A percentile compares a stretch with the other conserved stretches of the same genome.
These are phyloP conservation scores for Sanguinoderma infundibulare DNA, from an alignment of 1,284 basidiomycete species.

Conservation along the genomic window DNA sequence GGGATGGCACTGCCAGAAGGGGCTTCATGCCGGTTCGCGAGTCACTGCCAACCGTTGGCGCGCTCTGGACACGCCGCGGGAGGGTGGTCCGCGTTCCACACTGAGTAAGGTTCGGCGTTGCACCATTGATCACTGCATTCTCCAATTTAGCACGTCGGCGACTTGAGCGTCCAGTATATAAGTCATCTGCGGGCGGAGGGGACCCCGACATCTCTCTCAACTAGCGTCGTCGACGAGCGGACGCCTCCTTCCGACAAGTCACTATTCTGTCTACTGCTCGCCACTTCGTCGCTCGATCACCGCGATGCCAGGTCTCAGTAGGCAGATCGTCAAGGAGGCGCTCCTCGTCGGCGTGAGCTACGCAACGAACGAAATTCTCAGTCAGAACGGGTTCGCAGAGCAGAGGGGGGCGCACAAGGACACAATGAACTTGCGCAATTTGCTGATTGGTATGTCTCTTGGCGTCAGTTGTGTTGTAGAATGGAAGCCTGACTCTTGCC, in stretches of 20 bases:
- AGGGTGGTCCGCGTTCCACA: neutral
- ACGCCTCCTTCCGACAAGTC: neutral
- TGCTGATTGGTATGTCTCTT: conserved; percentile 13
- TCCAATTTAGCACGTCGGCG: neutral
- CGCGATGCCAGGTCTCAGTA: neutral
- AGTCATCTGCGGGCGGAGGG: neutral
- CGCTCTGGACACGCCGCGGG: neutral
- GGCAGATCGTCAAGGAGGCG: conserved; percentile 6
- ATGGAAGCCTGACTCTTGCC: neutral
- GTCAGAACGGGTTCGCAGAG: neutral
- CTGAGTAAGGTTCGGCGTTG: neutral
- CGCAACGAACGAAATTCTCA: neutral
- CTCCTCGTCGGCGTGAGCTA: conserved; percentile 13
- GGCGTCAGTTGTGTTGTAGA: neutral
- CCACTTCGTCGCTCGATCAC: neutral
- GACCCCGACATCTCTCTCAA: neutral
- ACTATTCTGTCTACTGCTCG: conserved; percentile 1
- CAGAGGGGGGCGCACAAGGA: conserved; percentile 21
- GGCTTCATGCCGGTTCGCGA: neutral
- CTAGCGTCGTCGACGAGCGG: neutral
- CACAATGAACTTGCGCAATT: conserved; percentile 1
- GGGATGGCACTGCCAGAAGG: neutral
- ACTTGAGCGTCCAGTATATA: neutral
- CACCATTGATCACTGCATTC: too few relatives aligned
- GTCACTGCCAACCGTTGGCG: too few relatives aligned